Percentiles rank a stretch among this genome's conserved stretches.
Conservation (phyloP, 225 moss, liverwort and hornwort genomes). For the Takakia lepidozioides region DNA sequence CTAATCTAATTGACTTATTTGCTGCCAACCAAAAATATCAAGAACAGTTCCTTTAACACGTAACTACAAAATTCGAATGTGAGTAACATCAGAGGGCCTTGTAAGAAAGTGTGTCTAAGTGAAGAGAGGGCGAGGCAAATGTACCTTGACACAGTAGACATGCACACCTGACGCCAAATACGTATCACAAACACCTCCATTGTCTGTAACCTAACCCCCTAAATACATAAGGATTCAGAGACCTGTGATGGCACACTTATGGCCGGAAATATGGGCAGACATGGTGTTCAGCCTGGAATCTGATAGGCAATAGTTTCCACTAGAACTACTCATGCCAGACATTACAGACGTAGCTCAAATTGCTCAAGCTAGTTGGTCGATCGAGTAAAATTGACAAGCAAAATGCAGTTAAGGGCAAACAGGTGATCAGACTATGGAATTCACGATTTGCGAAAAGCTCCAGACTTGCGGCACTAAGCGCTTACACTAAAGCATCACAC, state of each 20-base stretch:
- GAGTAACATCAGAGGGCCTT: not conserved
- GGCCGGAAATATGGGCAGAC: not conserved
- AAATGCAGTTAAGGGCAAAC: too few species aligned
- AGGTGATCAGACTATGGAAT: too few species aligned
- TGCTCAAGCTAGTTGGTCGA: too few species aligned
- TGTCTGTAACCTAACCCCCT: constrained; percentile 45
- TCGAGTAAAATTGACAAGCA: not conserved
- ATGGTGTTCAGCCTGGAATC: too few species aligned
- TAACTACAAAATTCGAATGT: constrained; percentile 3
- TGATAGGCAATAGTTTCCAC: not conserved
- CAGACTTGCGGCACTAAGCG: too few species aligned
- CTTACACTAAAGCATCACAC: too few species aligned
- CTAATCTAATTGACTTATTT: not conserved
- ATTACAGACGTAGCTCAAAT: too few species aligned
- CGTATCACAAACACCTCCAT: constrained; percentile 52
- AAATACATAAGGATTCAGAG: not conserved
- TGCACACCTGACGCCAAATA: constrained; percentile 64
- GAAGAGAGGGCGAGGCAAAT: not conserved
- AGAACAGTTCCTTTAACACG: too few species aligned
- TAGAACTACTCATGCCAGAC: not conserved
- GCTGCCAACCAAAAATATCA: not conserved
- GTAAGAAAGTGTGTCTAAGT: not conserved
- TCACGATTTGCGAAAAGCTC: too few species aligned
- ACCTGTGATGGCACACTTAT: not conserved
- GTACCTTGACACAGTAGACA: constrained; percentile 62